Evolutionary conservation across 2,329 filamentous ascomycete genomes (phyloP), one percentile per base, ranked within the genome.

Genomic region (Periconia macrospinosa): DNA sequence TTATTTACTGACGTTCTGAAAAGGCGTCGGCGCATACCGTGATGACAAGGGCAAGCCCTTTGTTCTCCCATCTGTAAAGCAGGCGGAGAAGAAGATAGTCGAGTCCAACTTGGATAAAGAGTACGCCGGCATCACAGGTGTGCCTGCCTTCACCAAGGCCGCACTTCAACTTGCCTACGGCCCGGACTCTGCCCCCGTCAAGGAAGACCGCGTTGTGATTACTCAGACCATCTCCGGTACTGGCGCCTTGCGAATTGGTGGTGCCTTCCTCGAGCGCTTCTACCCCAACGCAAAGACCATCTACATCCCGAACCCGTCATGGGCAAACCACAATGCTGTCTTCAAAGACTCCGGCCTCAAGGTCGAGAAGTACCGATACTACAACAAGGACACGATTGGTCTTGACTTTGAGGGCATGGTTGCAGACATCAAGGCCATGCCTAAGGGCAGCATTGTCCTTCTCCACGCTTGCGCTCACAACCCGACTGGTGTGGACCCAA

Each of bases 161-260:
- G 93, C 94, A 55, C 92, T 92, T 61, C 81, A 90, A 73, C 87
- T 99, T 55, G 94, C 94, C 69, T 97, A 97, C 77, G 93, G 93
- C 62, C 76, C 85, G 68, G 86, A 90, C 78, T 94, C 89, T 57
- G 78, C 87, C 43, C 88, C 87, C 65, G 84, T 97, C 70, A 83
- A 83, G 67, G 83, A 87, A 58, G 82, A 83, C 75, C 89, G 92
- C 69, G 81, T 97, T 59, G 92, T 87, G 79, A 92, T 96, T 78
- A 97, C 93, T 59, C 94, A 99, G 83, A 91, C 92, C 79, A 97
- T 99, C 81, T 99, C 94, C 57, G 94, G 94, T 65, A 99, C 94
- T 54, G 94, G 94, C 72, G 94, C 94, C 59, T 86, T 99, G 71
- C 88, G 94, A 75, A 93, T 99, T 73, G 94, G 91, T 62, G 94